Evolutionary conservation across 495 filamentous ascomycete species (phyloP).

Genomic region (Podospora sp.): DNA sequence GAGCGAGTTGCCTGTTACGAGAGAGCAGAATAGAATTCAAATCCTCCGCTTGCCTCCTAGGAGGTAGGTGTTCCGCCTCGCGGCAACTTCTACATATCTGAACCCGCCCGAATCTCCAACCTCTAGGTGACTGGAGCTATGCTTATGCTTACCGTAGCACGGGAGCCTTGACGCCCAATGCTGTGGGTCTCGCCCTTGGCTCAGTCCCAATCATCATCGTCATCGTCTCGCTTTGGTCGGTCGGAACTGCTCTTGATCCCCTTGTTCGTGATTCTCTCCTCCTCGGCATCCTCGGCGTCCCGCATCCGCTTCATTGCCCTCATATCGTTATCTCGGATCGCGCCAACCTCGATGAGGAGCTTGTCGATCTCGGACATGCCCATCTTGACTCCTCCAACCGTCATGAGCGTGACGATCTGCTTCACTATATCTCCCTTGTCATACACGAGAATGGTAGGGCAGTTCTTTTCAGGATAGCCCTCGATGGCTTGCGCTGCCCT

Average conservation of each 20-base stretch:
- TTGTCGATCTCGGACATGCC: conserved; percentile 66
- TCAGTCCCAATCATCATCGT: conserved; percentile 80
- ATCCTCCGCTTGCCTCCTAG: no score
- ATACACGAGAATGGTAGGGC: conserved; percentile 92
- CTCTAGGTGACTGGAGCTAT: no score
- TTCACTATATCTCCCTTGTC: conserved; percentile 86
- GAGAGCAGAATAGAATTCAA: no score
- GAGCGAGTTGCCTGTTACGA: no score
- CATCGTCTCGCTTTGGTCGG: conserved; percentile 39
- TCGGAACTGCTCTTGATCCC: conserved; percentile 49
- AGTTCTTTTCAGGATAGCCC: conserved; percentile 91
- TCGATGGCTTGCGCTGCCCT: conserved; percentile 92
- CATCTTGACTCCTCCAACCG: conserved; percentile 71
- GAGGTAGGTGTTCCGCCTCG: no score
- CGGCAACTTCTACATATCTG: no score
- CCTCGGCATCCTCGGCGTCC: conserved; percentile 61
- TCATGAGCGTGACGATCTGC: conserved; percentile 83
- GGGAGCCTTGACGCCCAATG: not conserved
- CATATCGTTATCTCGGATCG: conserved; percentile 73
- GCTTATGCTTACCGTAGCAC: no score
- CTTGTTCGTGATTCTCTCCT: conserved; percentile 48
- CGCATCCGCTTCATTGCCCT: conserved; percentile 68
- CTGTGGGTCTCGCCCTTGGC: not conserved
- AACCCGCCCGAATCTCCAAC: no score
- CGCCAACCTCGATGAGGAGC: conserved; percentile 79